These are phyloP conservation scores for Gryganskiella cystojenkinii DNA, from an alignment of 192 early-diverging fungal genomes.

Conservation along the genomic window DNA sequence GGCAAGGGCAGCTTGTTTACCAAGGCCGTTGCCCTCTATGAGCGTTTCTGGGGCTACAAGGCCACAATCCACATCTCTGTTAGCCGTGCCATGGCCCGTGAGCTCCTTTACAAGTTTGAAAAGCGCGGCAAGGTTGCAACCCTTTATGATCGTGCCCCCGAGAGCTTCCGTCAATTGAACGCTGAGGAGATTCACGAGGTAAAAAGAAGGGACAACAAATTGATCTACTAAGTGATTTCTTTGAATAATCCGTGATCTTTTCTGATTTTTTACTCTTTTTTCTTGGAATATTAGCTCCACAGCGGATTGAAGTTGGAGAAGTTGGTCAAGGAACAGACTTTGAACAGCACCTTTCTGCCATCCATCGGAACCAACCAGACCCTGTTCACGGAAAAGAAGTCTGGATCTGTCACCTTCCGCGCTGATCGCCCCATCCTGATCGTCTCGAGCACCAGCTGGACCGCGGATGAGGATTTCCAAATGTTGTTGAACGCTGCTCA, in stretches of 20 bases:
- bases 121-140: conserved; percentile 75
- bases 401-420: conserved; percentile 49
- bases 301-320: conserved; percentile 54
- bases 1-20: conserved; percentile 60
- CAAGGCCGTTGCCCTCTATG: conserved; percentile 58
- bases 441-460: conserved; percentile 94
- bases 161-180: conserved; percentile 76
- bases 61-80: conserved; percentile 90
- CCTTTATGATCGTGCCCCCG: conserved; percentile 86
- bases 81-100: conserved; percentile 81
- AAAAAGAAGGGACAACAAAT: neutral
- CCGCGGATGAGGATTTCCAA: conserved; percentile 95
- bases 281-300: conserved; percentile 50
- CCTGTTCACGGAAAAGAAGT: conserved; percentile 56
- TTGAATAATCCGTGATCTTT: neutral
- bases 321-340: conserved; percentile 51
- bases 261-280: neutral
- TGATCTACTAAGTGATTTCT: neutral
- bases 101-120: conserved; percentile 70
- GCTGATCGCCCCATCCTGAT: conserved; percentile 79
- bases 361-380: conserved; percentile 46
- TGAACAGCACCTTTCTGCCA: conserved; percentile 52
- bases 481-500: conserved; percentile 77
- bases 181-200: conserved; percentile 76
- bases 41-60: conserved; percentile 66